Base-by-base conservation (phyloP, 345 rosid genomes). In the Eucalyptus coolabah region DNA sequence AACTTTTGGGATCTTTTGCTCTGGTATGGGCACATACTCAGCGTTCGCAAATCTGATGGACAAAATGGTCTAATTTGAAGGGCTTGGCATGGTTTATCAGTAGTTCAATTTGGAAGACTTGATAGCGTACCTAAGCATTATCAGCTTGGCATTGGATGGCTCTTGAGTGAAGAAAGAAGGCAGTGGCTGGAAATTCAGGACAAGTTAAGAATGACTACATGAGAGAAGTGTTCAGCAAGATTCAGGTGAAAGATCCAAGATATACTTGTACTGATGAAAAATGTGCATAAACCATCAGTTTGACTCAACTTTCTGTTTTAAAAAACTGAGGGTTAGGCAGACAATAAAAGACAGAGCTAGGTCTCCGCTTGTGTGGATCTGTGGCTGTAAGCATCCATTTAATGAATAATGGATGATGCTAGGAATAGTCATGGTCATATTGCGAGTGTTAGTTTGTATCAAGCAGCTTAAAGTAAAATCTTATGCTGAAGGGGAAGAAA, bases 1-100 rank as follows among this genome's bases (percentile, higher is more conserved):
- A 88, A 26, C 91, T 80, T 89, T 95, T 34, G 99, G 96, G 47
- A 12, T 94, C 87, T 85, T 91, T 56, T 90, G 95, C 90, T 95
- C 95, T 53, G 89, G 92, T 86, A 42, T 93, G 42, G 98, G 98
- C 60, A 96, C 99, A 65, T 96, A 95, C 91, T 92, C 99, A 72
- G 92, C 98, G 10, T 54, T 97, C 82, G 3, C 87, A 87, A 94
- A 94, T 91, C 92, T 96, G 90, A 94, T 91, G 16, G 40, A 89
- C 50, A 88, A 91, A 85, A 77, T 91, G 86, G 88, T 40, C 53
- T 94, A 91, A 87, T 28, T 51, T 50, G 24, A 53, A 12, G 34
- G 60, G 63, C 19, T 53, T 50, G 63, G 87, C 42, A 86, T 50
- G 47, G 47, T 21, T 37, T 40, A 21, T 77, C 85, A 21, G 85